A percentile compares a stretch with the other conserved stretches of the same genome.
Conservation (phyloP, 768 basidiomycete genomes). For the Kondoa subrosea region DNA sequence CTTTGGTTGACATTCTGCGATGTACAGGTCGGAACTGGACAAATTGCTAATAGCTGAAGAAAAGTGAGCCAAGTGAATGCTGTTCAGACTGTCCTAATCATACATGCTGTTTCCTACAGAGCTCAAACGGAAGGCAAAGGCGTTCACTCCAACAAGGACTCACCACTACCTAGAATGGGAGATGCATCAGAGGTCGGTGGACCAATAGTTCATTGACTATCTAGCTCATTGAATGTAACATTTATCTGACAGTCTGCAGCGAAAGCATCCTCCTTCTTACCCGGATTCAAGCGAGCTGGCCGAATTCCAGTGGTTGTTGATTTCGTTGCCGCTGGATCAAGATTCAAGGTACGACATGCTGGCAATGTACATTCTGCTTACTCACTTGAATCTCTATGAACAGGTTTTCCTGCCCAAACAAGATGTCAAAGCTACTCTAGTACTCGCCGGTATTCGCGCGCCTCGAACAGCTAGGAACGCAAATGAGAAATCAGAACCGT, state of each 20-base stretch:
- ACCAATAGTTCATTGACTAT: background rate
- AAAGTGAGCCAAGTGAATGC: slow-evolving; percentile 40
- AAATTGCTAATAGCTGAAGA: slow-evolving; percentile 91
- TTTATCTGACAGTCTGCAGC: slow-evolving; percentile 39
- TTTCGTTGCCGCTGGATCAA: slow-evolving; percentile 80
- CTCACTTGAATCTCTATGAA: too few species aligned
- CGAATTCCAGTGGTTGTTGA: slow-evolving; percentile 72
- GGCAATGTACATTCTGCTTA: too few species aligned
- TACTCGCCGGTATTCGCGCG: slow-evolving; percentile 80
- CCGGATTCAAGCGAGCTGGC: slow-evolving; percentile 77
- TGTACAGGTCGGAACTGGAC: slow-evolving; percentile 50
- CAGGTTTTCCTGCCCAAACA: slow-evolving; percentile 28
- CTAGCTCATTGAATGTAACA: background rate
- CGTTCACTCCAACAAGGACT: slow-evolving; percentile 82
- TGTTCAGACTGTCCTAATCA: background rate
- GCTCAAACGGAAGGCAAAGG: slow-evolving; percentile 63
- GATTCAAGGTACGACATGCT: slow-evolving; percentile 64
- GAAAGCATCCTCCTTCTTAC: slow-evolving; percentile 72
- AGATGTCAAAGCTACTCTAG: slow-evolving; percentile 80
- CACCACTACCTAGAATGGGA: slow-evolving; percentile 55
- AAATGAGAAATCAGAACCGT: slow-evolving; percentile 76
- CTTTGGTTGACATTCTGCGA: background rate
- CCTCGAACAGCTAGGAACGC: slow-evolving; percentile 64
- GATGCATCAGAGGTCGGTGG: slow-evolving; percentile 73
- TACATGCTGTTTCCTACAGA: slow-evolving; percentile 35